These are phyloP conservation scores for Rhamnella rubrinervis DNA, from an alignment of 331 rosid species.

Conservation along the genomic window DNA sequence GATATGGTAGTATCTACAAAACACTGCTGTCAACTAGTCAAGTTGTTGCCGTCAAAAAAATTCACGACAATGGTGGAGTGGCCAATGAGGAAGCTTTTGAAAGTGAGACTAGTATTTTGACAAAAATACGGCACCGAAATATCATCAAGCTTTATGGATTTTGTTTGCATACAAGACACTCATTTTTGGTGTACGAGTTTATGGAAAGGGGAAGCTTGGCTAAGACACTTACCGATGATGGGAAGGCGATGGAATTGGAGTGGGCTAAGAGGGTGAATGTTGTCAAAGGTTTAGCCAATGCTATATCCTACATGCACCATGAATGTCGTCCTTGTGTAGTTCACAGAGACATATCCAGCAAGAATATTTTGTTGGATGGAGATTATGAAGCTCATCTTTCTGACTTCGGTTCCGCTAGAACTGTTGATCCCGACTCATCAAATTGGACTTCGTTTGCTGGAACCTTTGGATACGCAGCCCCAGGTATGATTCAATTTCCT, in stretches of 20 bases:
- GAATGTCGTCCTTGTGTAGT: not conserved
- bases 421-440: no score
- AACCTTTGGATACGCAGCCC: no score
- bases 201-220: conserved; percentile 17
- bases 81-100: not conserved
- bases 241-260: conserved; percentile 20
- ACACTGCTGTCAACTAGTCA: no score
- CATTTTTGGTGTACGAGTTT: conserved; percentile 21
- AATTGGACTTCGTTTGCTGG: no score
- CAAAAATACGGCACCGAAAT: conserved; percentile 6
- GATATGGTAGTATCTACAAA: no score
- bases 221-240: conserved; percentile 7
- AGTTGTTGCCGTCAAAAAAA: no score
- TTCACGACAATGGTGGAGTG: no score
- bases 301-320: conserved; percentile 32
- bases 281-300: conserved; percentile 38
- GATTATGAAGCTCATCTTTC: no score
- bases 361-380: no score
- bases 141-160: conserved; percentile 36
- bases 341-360: no score
- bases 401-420: no score
- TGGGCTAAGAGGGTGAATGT: conserved; percentile 35
- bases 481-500: no score
- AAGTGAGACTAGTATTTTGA: not conserved
- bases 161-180: conserved; percentile 14